phyloP scores from a whole-genome alignment of 345 rosid species.

The Barbarea vulgaris region DNA sequence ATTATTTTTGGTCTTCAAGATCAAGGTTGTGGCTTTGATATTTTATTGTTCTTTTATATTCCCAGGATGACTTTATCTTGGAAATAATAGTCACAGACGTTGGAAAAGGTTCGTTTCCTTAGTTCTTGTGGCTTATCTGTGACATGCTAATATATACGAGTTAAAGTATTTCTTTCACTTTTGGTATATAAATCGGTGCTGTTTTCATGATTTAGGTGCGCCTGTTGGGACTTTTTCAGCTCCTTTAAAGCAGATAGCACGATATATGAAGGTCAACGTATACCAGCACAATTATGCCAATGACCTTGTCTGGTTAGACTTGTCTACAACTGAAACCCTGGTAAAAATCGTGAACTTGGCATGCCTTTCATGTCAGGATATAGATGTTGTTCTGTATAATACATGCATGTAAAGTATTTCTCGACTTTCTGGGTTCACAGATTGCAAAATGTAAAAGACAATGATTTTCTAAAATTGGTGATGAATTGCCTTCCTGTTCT shows the following conservation, averaged over 20 bases:
- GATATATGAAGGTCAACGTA: constrained; percentile 45
- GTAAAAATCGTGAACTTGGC: constrained; percentile 41
- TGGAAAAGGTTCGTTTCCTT: constrained; percentile 61
- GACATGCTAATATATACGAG: background rate
- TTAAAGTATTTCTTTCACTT: constrained; percentile 1
- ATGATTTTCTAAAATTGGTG: constrained; percentile 8
- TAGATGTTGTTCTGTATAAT: constrained; percentile 1
- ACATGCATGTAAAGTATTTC: constrained; percentile 18
- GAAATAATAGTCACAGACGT: constrained; percentile 72
- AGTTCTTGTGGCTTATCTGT: constrained; percentile 2
- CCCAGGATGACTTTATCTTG: constrained; percentile 64
- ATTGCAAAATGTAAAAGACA: background rate
- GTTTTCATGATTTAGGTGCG: constrained; percentile 53
- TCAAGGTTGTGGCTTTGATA: constrained; percentile 13
- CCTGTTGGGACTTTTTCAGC: constrained; percentile 74
- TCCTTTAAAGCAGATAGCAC: constrained; percentile 69
- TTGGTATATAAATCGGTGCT: constrained; percentile 15
- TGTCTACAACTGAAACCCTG: constrained; percentile 53
- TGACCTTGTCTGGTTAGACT: constrained; percentile 68
- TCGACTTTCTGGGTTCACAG: constrained; percentile 1
- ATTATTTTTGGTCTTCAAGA: constrained; percentile 21
- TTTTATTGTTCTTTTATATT: constrained; percentile 21
- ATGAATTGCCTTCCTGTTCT: constrained; percentile 29
- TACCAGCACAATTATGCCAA: constrained; percentile 51
- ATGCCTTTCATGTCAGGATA: background rate